Conservation (phyloP, 139 green algal species). For the Chlorella sorokiniana region DNA sequence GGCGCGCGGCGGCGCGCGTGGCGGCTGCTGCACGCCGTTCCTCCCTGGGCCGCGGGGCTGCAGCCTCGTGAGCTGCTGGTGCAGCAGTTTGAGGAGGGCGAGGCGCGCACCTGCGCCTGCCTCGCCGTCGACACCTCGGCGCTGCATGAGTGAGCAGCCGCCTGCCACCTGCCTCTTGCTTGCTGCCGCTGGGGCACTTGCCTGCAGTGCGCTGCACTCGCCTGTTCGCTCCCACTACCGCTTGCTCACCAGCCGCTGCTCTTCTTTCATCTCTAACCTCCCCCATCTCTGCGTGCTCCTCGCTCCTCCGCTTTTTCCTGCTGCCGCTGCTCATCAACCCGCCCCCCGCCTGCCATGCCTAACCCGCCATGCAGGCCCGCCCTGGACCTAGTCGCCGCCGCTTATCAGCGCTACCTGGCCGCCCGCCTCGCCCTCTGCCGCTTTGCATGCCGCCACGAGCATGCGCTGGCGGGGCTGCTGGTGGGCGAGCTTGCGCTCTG, state of each 20-base stretch:
- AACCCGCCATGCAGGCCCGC: background rate
- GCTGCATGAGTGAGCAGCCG: constrained; percentile 4
- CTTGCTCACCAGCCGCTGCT: too few species aligned
- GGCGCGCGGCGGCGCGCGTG: background rate
- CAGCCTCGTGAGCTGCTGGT: constrained; percentile 14
- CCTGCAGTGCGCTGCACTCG: too few species aligned
- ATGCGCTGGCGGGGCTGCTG: constrained; percentile 15
- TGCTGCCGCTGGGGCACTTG: too few species aligned
- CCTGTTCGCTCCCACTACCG: too few species aligned
- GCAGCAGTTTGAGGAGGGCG: constrained; percentile 17
- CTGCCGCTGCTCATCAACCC: too few species aligned
- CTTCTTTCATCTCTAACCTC: too few species aligned
- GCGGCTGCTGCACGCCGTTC: background rate
- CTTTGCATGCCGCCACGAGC: constrained; percentile 29
- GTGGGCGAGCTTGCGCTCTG: constrained; percentile 15
- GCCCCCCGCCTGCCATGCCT: background rate
- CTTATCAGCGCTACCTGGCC: background rate
- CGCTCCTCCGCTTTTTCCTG: too few species aligned
- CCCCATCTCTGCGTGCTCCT: too few species aligned
- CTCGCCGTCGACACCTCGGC: background rate
- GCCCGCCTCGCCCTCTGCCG: constrained; percentile 15
- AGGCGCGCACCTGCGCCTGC: constrained; percentile 13
- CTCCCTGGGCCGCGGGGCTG: constrained; percentile 13
- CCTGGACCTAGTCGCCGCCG: background rate
- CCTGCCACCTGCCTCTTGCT: too few species aligned